Conservation (phyloP, 2,329 filamentous ascomycete species). For the Epichloe elymi region DNA sequence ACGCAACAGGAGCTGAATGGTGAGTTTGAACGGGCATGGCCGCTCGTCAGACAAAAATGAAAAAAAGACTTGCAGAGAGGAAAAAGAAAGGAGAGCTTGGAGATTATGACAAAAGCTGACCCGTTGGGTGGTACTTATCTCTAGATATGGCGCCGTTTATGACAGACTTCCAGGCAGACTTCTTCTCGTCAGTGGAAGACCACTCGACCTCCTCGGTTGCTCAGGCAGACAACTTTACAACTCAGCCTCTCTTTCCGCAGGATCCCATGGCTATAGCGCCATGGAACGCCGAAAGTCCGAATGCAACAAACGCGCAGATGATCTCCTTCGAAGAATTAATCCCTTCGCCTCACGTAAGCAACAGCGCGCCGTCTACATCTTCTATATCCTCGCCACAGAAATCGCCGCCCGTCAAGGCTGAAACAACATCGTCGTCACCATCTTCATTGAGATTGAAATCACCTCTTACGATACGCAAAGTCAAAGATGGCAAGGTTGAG, state of each 20-base stretch:
- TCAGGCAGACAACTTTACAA: slow-evolving; percentile 17
- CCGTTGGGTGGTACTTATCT: not conserved
- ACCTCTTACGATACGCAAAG: slow-evolving; percentile 27
- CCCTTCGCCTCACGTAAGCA: slow-evolving; percentile 15
- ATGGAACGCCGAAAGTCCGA: slow-evolving; percentile 28
- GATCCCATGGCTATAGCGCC: slow-evolving; percentile 20
- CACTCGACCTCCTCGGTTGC: slow-evolving; percentile 9
- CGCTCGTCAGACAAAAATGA: not conserved
- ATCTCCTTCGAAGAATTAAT: slow-evolving; percentile 27
- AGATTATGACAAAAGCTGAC: not conserved
- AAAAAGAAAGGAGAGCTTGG: not conserved
- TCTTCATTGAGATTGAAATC: slow-evolving; percentile 10
- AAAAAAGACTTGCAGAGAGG: too few species aligned
- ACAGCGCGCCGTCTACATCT: slow-evolving; percentile 8
- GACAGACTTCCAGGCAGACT: slow-evolving; percentile 18
- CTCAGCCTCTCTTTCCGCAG: slow-evolving; percentile 24
- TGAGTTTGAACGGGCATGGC: slow-evolving; percentile 9
- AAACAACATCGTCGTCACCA: slow-evolving; percentile 5
- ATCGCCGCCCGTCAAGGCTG: slow-evolving; percentile 16
- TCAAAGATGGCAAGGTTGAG: slow-evolving; percentile 25
- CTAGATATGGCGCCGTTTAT: slow-evolving; percentile 19
- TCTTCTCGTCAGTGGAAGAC: slow-evolving; percentile 13
- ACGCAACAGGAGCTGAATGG: slow-evolving; percentile 17
- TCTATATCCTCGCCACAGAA: slow-evolving; percentile 17
- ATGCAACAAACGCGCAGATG: slow-evolving; percentile 17